Evolutionary conservation across 305 asterid genomes (phyloP).

Genomic region (Vinca major): DNA sequence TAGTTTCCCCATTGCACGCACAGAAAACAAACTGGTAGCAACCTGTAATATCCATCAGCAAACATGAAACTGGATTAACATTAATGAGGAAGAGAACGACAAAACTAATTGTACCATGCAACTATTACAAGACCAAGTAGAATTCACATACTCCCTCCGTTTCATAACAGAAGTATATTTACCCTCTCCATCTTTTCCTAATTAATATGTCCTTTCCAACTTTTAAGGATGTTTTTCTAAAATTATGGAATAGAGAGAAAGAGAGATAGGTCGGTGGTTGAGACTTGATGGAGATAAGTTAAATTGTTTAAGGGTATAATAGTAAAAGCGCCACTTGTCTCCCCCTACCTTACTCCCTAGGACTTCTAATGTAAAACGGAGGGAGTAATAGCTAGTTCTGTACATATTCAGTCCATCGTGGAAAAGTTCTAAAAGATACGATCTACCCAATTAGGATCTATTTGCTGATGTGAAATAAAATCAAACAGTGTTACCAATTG

Average conservation of each 20-base stretch:
- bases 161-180: too few species aligned
- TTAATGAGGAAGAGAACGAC: not conserved
- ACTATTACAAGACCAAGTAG: not conserved
- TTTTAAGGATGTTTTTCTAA: too few species aligned
- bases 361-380: too few species aligned
- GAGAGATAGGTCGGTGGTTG: too few species aligned
- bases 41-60: slow-evolving; percentile 42
- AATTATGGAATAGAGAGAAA: too few species aligned
- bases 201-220: too few species aligned
- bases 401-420: not conserved
- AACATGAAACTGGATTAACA: not conserved
- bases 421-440: not conserved
- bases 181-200: too few species aligned
- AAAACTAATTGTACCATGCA: not conserved
- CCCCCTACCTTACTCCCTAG: too few species aligned
- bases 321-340: too few species aligned
- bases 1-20: slow-evolving; percentile 59
- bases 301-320: too few species aligned
- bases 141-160: not conserved
- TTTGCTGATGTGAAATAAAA: not conserved
- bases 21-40: slow-evolving; percentile 59
- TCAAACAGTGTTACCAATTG: not conserved
- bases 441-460: not conserved
- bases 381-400: not conserved
- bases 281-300: too few species aligned